phyloP scores from a whole-genome alignment of 768 basidiomycete species.

The Mycena sanguinolenta region DNA sequence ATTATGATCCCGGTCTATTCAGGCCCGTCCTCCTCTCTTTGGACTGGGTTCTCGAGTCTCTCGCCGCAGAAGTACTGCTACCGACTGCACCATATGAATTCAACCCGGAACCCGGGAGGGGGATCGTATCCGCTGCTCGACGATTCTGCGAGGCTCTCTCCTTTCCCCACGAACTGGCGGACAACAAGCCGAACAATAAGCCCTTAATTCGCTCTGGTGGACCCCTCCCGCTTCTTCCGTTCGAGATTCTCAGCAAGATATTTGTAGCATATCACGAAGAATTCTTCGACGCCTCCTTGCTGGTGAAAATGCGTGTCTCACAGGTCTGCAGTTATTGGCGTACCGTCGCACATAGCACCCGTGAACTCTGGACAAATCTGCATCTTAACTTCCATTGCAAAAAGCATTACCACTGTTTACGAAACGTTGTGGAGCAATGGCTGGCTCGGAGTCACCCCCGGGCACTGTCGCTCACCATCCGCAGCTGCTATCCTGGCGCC shows the following conservation, averaged over 20 bases:
- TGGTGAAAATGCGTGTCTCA: background rate
- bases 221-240: background rate
- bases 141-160: constrained; percentile 8
- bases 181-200: no score
- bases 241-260: constrained; percentile 21
- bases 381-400: background rate
- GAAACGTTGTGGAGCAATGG: background rate
- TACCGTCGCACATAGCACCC: background rate
- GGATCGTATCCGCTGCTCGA: background rate
- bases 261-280: background rate
- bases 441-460: constrained; percentile 1
- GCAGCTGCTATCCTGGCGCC: constrained; percentile 5
- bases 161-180: background rate
- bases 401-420: background rate
- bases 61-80: background rate
- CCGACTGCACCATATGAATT: constrained; percentile 1
- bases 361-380: constrained; percentile 2
- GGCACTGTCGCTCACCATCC: background rate
- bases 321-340: constrained; percentile 19
- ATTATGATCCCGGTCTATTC: background rate
- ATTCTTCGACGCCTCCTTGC: background rate
- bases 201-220: background rate
- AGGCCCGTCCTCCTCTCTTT: background rate
- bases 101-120: background rate
- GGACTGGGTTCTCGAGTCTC: background rate